These are phyloP conservation scores for Wickerhamiella brachini DNA, from an alignment of 805 yeast species.

Conservation along the genomic window DNA sequence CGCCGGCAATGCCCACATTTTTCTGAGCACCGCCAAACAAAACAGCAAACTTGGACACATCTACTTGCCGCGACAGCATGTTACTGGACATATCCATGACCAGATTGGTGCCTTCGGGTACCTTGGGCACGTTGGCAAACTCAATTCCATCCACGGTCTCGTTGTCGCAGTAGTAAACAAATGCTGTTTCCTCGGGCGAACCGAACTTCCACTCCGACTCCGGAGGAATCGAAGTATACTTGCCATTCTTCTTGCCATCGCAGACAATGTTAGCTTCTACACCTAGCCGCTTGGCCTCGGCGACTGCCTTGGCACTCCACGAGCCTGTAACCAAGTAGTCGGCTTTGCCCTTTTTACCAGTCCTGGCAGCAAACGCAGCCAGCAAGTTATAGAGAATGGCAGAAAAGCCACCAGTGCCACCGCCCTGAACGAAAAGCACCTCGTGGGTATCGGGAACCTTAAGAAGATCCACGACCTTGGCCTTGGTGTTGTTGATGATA, in stretches of 20 bases:
- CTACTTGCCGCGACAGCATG: constrained; percentile 67
- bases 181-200: constrained; percentile 56
- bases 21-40: constrained; percentile 98
- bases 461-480: constrained; percentile 47
- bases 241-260: constrained; percentile 43
- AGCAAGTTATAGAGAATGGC: constrained; percentile 70
- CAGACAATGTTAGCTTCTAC: constrained; percentile 54
- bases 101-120: constrained; percentile 56
- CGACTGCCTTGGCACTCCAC: constrained; percentile 82
- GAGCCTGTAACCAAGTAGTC: constrained; percentile 86
- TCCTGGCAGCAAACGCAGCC: constrained; percentile 57
- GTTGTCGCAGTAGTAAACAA: constrained; percentile 84
- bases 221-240: constrained; percentile 55
- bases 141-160: constrained; percentile 96
- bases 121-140: constrained; percentile 43
- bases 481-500: constrained; percentile 66
- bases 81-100: constrained; percentile 95
- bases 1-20: constrained; percentile 93
- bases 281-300: constrained; percentile 80
- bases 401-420: constrained; percentile 94
- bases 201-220: constrained; percentile 48
- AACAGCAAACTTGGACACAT: constrained; percentile 72
- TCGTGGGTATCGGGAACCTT: constrained; percentile 84
- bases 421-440: constrained; percentile 92
- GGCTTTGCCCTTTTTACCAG: constrained; percentile 64